These are phyloP conservation scores for Collybia sordida DNA, from an alignment of 768 basidiomycete genomes.

Conservation along the genomic window DNA sequence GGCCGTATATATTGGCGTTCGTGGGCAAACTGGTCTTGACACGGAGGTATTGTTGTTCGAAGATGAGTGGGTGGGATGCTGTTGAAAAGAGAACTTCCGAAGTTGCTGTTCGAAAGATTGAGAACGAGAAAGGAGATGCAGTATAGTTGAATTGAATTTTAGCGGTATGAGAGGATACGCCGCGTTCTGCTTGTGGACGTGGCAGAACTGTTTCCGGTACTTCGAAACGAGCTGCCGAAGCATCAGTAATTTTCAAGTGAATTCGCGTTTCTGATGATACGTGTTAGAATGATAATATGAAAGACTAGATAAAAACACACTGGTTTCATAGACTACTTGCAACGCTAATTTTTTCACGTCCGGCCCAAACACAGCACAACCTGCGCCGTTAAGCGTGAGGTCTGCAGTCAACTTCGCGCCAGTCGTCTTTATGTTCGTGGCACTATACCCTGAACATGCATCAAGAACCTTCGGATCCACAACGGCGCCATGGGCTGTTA, in stretches of 20 bases:
- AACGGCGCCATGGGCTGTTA: conserved; percentile 6
- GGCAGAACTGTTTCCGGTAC: conserved; percentile 64
- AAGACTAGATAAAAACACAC: conserved; percentile 26
- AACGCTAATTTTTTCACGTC: conserved; percentile 50
- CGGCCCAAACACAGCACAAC: conserved; percentile 60
- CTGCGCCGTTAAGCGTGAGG: conserved; percentile 47
- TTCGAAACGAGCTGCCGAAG: conserved; percentile 51
- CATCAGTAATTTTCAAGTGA: conserved; percentile 63
- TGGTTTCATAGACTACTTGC: conserved; percentile 58
- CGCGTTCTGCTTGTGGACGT: conserved; percentile 37
- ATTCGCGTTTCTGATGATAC: conserved; percentile 46
- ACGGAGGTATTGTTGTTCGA: conserved; percentile 76
- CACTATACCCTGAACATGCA: conserved; percentile 61
- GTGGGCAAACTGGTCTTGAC: conserved; percentile 61
- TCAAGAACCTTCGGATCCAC: conserved; percentile 43
- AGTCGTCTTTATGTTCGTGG: conserved; percentile 38
- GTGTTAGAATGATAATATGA: not conserved
- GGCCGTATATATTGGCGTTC: conserved; percentile 71
- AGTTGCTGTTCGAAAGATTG: conserved; percentile 47
- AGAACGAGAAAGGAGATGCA: conserved; percentile 59
- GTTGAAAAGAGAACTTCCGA: conserved; percentile 63
- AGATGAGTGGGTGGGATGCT: conserved; percentile 60
- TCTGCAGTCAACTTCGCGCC: conserved; percentile 47
- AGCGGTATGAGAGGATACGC: conserved; percentile 28
- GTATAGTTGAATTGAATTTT: conserved; percentile 62